Base-by-base conservation (phyloP, 2,329 filamentous ascomycete genomes). In the Cladosporium sp. region DNA sequence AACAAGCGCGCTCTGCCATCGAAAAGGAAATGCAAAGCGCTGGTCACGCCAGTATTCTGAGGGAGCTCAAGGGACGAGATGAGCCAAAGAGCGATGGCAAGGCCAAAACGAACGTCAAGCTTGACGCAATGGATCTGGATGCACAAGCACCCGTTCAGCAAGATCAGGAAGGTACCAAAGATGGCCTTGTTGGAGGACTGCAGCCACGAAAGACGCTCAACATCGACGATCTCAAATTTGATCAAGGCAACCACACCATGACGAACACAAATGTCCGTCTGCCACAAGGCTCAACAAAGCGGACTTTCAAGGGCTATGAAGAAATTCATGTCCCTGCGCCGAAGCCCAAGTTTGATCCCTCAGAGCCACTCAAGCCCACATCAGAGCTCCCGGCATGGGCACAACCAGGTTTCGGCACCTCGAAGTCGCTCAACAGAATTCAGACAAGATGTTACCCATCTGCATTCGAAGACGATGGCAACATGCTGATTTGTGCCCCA, bases 161-260 rank as follows among this genome's bases (percentile, higher is more conserved):
- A 84, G 75, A 72, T 77, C 76, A 81, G 54, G 86, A 90, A 68
- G 85, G 85, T 59, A 79, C 81, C 32, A 90, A 92, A 59, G 89
- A 88, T 61, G 86, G 87, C 62, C 82, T 97, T 24, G 85, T 93
- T 36, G 92, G 93, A 64, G 93, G 92, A 15, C 83, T 99, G 44
- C 91, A 95, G 74, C 95, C 96, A 2, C 89, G 89, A 71, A 92
- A 92, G 75, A 82, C 92, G 54, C 92, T 99, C 77, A 98, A 98
- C 76, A 84, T 99, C 61, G 94, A 99, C 66, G 98, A 98, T 74
- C 87, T 99, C 38, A 87, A 97, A 47, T 99, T 99, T 76, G 95
- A 98, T 72, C 94, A 98, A 79, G 95, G 95, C 63, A 99, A 98
- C 74, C 95, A 99, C 82, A 85, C 99, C 52, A 99, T 98, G 94